phyloP scores from a whole-genome alignment of 139 green algal genomes.

The Chlorella ohadii region DNA sequence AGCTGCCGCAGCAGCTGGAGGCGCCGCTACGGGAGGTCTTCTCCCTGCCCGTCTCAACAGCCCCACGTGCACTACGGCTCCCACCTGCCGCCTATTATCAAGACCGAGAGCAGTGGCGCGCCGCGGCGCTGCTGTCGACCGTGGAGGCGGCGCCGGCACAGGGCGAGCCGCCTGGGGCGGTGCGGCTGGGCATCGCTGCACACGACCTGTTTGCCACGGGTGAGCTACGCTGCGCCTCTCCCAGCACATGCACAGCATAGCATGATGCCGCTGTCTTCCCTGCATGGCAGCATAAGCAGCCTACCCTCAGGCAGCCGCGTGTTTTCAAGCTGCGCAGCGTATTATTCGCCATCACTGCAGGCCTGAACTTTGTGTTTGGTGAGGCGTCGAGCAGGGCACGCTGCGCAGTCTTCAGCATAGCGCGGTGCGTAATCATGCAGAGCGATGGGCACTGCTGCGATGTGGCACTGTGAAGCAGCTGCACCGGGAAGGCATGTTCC shows the following conservation, averaged over 20 bases:
- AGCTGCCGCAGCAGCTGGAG: not conserved
- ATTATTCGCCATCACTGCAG: no score
- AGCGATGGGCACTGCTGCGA: not conserved
- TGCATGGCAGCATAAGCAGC: no score
- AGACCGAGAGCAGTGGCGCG: not conserved
- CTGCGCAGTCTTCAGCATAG: not conserved
- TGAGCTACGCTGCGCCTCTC: not conserved
- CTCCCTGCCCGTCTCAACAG: not conserved
- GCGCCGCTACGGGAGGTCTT: not conserved
- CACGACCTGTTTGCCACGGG: conserved; percentile 9
- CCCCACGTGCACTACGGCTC: not conserved
- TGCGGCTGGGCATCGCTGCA: not conserved
- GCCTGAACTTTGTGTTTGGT: conserved; percentile 9
- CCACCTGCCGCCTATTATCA: not conserved
- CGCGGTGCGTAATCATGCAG: not conserved
- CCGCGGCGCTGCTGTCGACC: not conserved
- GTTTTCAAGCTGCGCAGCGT: no score
- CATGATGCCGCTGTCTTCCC: no score
- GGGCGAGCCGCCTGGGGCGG: not conserved
- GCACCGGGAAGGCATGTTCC: no score
- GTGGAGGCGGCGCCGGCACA: not conserved
- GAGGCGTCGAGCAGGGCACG: not conserved
- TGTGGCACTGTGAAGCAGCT: not conserved
- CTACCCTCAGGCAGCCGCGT: no score
- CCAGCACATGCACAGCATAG: no score